Evolutionary conservation across 495 filamentous ascomycete genomes (phyloP).

Genomic region (Neurospora africana): DNA sequence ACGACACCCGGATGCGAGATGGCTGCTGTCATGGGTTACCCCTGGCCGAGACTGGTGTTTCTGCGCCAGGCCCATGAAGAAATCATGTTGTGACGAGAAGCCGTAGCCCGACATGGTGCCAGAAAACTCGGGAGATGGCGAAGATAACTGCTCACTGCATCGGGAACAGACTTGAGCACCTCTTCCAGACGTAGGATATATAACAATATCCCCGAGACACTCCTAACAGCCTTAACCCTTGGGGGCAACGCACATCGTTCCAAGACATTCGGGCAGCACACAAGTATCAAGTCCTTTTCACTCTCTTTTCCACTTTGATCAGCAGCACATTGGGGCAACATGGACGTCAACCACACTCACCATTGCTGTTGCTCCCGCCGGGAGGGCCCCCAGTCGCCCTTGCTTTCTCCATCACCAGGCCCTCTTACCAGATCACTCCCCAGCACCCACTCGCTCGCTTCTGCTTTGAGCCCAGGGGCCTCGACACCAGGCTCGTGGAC

Average conservation of each 20-base stretch:
- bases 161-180: neutral
- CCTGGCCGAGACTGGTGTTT: neutral
- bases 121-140: neutral
- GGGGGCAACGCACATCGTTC: neutral
- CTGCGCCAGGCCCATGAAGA: neutral
- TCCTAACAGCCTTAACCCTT: neutral
- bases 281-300: neutral
- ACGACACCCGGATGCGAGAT: neutral
- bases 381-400: neutral
- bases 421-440: conserved; percentile 11
- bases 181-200: neutral
- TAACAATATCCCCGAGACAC: conserved; percentile 1
- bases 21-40: neutral
- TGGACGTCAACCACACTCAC: neutral
- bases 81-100: neutral
- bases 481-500: conserved; percentile 16
- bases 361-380: neutral
- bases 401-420: neutral
- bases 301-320: neutral
- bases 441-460: conserved; percentile 17
- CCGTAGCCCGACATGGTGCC: neutral
- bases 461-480: conserved; percentile 11
- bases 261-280: neutral
- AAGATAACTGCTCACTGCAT: neutral
- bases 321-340: neutral